phyloP scores from a whole-genome alignment of 441 rosid species.

The Flueggea neowawraea region DNA sequence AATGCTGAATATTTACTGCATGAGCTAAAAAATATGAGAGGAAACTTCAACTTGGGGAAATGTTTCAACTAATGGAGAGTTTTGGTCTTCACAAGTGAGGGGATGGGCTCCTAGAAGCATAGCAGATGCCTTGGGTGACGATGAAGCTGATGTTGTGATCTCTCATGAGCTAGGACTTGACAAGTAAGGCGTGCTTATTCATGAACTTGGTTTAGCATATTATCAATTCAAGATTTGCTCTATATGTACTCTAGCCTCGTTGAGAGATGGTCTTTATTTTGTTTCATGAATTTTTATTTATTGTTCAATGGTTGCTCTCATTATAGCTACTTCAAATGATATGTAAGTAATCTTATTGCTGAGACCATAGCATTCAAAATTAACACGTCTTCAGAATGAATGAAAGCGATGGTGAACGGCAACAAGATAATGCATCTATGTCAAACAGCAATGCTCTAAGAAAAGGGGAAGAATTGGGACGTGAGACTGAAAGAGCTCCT shows the following conservation, averaged over 20 bases:
- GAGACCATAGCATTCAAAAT: neutral
- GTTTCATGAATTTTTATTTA: conserved; percentile 2
- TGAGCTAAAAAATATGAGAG: conserved; percentile 69
- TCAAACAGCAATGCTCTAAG: conserved; percentile 17
- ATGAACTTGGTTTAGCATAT: neutral
- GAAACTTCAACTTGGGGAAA: conserved; percentile 40
- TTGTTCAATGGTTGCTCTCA: neutral
- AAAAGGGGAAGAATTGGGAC: conserved; percentile 23
- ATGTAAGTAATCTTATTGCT: neutral
- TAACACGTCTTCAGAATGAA: conserved; percentile 24
- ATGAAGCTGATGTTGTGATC: conserved; percentile 94
- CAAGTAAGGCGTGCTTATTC: conserved; percentile 37
- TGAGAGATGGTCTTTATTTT: conserved; percentile 5
- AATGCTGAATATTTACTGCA: conserved; percentile 84
- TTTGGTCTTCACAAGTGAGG: conserved; percentile 31
- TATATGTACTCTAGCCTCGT: conserved; percentile 7
- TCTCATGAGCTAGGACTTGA: conserved; percentile 51
- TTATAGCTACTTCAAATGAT: neutral
- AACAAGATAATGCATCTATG: conserved; percentile 17
- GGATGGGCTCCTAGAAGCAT: conserved; percentile 74
- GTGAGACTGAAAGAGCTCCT: conserved; percentile 36
- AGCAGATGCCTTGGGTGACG: conserved; percentile 99
- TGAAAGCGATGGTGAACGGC: conserved; percentile 18
- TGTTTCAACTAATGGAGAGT: conserved; percentile 42
- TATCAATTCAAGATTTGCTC: conserved; percentile 2